Conservation (phyloP, 805 yeast species). For the Ogataea salicorniae region DNA sequence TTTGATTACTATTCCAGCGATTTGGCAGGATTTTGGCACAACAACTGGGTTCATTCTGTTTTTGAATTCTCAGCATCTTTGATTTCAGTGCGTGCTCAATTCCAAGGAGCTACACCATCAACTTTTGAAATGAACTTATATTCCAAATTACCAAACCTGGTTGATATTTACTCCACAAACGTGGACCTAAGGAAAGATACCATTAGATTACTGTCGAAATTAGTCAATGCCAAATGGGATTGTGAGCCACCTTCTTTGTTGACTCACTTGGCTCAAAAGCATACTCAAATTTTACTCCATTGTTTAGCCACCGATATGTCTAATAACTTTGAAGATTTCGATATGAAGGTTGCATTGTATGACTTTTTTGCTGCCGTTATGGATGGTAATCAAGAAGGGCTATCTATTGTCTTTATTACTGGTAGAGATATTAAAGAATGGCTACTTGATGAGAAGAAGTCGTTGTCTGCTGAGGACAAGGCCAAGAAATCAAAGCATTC, state of each 20-base stretch:
- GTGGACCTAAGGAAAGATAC: conserved; percentile 44
- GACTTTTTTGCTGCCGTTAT: conserved; percentile 63
- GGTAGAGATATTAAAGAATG: conserved; percentile 43
- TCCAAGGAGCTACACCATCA: conserved; percentile 47
- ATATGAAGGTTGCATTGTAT: conserved; percentile 50
- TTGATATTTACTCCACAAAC: conserved; percentile 50
- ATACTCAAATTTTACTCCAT: conserved; percentile 54
- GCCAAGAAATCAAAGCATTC: conserved; percentile 31
- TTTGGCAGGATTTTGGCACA: conserved; percentile 41
- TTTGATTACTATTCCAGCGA: conserved; percentile 24
- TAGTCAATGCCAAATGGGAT: conserved; percentile 54
- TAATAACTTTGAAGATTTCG: conserved; percentile 47
- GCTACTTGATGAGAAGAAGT: conserved; percentile 16
- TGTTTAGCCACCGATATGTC: conserved; percentile 58
- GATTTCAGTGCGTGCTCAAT: conserved; percentile 49
- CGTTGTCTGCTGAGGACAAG: conserved; percentile 1
- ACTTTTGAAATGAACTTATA: conserved; percentile 61
- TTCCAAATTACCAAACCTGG: conserved; percentile 48
- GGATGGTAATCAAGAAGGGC: conserved; percentile 71
- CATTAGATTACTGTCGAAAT: conserved; percentile 49
- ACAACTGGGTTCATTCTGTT: conserved; percentile 44
- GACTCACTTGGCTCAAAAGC: conserved; percentile 69
- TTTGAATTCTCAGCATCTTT: conserved; percentile 54
- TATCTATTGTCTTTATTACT: conserved; percentile 64
- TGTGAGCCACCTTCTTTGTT: conserved; percentile 69